Evolutionary conservation across 371 early-diverging fungal species (phyloP), one percentile per base, ranked within the genome.

Genomic region (Actinomortierella ambigua): DNA sequence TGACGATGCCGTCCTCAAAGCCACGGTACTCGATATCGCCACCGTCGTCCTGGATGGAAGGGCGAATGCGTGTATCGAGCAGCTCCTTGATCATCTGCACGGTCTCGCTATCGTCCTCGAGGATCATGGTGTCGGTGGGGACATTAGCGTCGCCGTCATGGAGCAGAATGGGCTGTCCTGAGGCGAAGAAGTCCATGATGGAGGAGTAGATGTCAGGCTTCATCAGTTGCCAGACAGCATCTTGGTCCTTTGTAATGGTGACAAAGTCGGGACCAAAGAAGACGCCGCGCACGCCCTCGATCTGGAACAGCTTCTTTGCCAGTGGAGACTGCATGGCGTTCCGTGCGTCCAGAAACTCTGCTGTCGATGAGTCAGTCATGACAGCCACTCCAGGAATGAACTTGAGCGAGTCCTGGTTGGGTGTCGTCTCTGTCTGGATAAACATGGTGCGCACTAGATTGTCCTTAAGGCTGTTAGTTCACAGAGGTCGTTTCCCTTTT

Each of bases 11-110:
- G 14, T 90, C 70, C 41, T 87, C 90, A 75, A 97, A 98, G 47
- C 92, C 93, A 44, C 89, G 82, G 73, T 91, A 98, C 71, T 97
- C 97, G 61, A 98, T 88, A 84, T 98, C 99, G 3, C 99, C 99
- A 56, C 99, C 99, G 73, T 98, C 99, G 60, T 97, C 96, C 81
- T 93, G 94, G 59, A 98, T 96, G 2, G 97, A 90, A 9, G 99
- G 99, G 17, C 99, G 84, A 55, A 98, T 95, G 29, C 98, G 84
- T 3, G 96, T 93, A 50, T 98, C 98, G 48, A 98, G 80, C 57
- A 98, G 73, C 76, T 97, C 98, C 77, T 98, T 98, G 68, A 98
- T 97, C 95, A 97, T 95, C 50, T 92, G 90, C 3, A 97, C 97
- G 27, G 88, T 88, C 64, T 98, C 98, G 11, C 90, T 84, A 75